Evolutionary conservation across 108 stramenopile species (phyloP).

Genomic region (Cyclotella kingstonii): DNA sequence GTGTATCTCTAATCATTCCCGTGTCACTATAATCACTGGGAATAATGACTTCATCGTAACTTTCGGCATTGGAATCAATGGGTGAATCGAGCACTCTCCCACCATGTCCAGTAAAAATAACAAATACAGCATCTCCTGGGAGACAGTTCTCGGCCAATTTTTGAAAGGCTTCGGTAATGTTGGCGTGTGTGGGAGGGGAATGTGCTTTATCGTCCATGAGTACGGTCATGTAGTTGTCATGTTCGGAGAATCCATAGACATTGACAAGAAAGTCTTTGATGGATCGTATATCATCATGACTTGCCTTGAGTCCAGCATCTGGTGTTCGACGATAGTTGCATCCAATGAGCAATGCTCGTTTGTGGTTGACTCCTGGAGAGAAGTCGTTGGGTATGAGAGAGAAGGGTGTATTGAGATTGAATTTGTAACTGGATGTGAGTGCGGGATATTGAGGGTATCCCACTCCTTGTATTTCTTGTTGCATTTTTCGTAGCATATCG

Average conservation of each 20-base stretch:
- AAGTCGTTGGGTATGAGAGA: conserved; percentile 72
- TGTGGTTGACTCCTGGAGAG: conserved; percentile 55
- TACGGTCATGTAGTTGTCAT: conserved; percentile 66
- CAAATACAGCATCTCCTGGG: conserved; percentile 86
- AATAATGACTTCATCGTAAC: conserved; percentile 79
- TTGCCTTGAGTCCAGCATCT: conserved; percentile 73
- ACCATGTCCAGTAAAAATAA: conserved; percentile 85
- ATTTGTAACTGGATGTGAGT: conserved; percentile 66
- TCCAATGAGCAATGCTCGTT: conserved; percentile 73
- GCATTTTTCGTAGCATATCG: conserved; percentile 79
- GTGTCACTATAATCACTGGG: conserved; percentile 63
- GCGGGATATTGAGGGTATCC: conserved; percentile 76
- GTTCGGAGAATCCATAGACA: conserved; percentile 81
- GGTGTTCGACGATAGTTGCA: conserved; percentile 72
- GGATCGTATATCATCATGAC: conserved; percentile 83
- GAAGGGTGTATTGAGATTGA: conserved; percentile 71
- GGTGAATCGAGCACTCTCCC: conserved; percentile 73
- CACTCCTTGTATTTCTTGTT: conserved; percentile 74
- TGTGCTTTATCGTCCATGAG: conserved; percentile 79
- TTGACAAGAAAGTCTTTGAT: conserved; percentile 90
- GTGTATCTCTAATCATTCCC: conserved; percentile 81
- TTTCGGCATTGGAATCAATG: conserved; percentile 57
- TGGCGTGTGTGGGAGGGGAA: conserved; percentile 64
- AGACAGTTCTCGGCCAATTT: conserved; percentile 69
- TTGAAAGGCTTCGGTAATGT: conserved; percentile 79